Conservation (phyloP, 495 filamentous ascomycete genomes). For the Penicillium samsonianum region DNA sequence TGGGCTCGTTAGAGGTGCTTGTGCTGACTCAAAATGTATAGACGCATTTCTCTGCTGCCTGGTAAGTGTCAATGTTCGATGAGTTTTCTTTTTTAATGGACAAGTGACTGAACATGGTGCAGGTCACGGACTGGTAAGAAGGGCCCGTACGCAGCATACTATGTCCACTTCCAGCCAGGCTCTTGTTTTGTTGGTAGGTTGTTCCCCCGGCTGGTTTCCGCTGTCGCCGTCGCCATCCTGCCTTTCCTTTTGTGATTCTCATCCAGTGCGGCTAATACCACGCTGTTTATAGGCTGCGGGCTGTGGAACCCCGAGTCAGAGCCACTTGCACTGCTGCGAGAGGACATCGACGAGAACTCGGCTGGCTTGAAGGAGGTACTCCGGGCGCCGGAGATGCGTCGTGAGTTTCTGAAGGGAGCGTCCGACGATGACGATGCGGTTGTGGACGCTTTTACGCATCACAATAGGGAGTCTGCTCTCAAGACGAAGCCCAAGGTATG, state of each 20-base stretch:
- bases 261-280: constrained; percentile 11
- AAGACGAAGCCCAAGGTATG: constrained; percentile 85
- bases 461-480: constrained; percentile 69
- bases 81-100: neutral
- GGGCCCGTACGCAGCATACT: constrained; percentile 84
- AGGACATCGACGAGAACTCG: constrained; percentile 70
- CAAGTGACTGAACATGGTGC: constrained; percentile 27
- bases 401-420: constrained; percentile 61
- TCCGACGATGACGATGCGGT: constrained; percentile 57
- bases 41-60: constrained; percentile 80
- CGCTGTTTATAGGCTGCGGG: constrained; percentile 63
- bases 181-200: constrained; percentile 63
- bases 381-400: constrained; percentile 55
- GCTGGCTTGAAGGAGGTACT: constrained; percentile 66
- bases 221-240: neutral
- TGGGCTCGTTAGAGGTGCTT: constrained; percentile 19
- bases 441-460: constrained; percentile 65
- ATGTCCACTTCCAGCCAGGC: constrained; percentile 64
- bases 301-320: constrained; percentile 72
- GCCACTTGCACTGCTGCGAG: constrained; percentile 63
- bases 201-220: neutral
- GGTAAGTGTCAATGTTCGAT: constrained; percentile 45
- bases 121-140: constrained; percentile 82
- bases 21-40: constrained; percentile 38
- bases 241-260: constrained; percentile 1